phyloP scores from a whole-genome alignment of 169 alveolate species.

The Plasmodium coatneyi region DNA sequence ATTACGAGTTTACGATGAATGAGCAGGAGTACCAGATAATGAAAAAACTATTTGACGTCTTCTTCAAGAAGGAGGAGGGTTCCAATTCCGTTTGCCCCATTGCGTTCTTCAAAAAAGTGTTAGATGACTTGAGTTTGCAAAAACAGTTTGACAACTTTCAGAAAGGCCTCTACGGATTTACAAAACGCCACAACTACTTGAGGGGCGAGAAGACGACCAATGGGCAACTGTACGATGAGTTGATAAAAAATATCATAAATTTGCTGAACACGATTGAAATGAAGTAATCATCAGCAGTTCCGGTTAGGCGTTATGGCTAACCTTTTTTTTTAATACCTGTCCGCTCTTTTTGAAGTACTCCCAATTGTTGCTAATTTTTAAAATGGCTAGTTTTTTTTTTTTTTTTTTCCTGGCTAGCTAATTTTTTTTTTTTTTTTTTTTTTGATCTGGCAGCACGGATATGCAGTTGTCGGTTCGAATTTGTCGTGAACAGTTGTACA shows the following conservation, averaged over 20 bases:
- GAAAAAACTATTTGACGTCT: neutral
- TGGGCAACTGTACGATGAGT: neutral
- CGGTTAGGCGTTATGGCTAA: neutral
- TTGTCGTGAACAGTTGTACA: neutral
- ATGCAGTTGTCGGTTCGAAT: neutral
- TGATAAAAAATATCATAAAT: neutral
- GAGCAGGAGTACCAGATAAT: conserved; percentile 4
- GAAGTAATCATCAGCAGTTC: neutral
- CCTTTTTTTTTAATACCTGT: neutral
- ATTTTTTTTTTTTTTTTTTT: too few species aligned
- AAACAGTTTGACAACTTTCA: neutral
- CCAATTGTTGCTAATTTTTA: neutral
- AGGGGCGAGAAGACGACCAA: neutral
- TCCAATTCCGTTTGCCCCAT: neutral
- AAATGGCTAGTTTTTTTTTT: too few species aligned
- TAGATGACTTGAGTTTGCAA: neutral
- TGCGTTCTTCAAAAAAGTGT: neutral
- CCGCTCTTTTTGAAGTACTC: neutral
- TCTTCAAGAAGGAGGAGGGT: neutral
- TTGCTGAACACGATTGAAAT: conserved; percentile 3
- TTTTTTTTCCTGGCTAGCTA: too few species aligned
- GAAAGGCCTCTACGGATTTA: conserved; percentile 24
- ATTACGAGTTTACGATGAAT: conserved; percentile 9
- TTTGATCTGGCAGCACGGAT: neutral
- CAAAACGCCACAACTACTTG: conserved; percentile 32